These are phyloP conservation scores for Parastagonospora nodorum DNA, from an alignment of 2,329 filamentous ascomycete genomes.

Conservation along the genomic window DNA sequence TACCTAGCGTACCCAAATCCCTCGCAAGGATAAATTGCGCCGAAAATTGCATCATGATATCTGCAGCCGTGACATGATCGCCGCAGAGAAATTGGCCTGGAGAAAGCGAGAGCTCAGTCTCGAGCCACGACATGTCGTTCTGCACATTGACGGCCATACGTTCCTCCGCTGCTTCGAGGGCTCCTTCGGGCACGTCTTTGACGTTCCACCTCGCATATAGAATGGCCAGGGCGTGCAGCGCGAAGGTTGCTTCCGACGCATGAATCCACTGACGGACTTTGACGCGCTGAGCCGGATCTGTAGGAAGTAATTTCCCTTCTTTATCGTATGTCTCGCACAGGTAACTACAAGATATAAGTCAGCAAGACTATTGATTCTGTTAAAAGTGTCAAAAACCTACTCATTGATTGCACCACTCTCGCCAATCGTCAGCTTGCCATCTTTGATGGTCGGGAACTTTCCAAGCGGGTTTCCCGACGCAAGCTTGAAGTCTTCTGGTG, in stretches of 20 bases:
- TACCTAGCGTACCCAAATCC: slow-evolving; percentile 45
- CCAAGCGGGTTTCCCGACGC: slow-evolving; percentile 49
- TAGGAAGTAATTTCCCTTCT: slow-evolving; percentile 44
- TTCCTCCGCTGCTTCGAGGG: slow-evolving; percentile 44
- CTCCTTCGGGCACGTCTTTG: slow-evolving; percentile 30
- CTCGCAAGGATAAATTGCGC: slow-evolving; percentile 48
- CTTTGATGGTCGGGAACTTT: slow-evolving; percentile 53
- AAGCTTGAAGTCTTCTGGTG: slow-evolving; percentile 51
- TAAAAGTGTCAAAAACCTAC: slow-evolving; percentile 29
- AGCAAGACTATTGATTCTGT: neutral
- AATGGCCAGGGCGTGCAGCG: slow-evolving; percentile 52
- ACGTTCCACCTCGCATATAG: slow-evolving; percentile 53
- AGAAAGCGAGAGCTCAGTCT: slow-evolving; percentile 48
- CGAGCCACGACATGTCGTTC: slow-evolving; percentile 54
- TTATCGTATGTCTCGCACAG: slow-evolving; percentile 54
- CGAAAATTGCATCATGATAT: slow-evolving; percentile 54
- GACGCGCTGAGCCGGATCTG: slow-evolving; percentile 38
- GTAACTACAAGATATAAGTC: slow-evolving; percentile 42
- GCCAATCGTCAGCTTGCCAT: slow-evolving; percentile 47
- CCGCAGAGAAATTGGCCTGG: slow-evolving; percentile 49
- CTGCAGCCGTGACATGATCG: slow-evolving; percentile 49
- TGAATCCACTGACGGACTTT: slow-evolving; percentile 53
- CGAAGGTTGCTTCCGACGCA: slow-evolving; percentile 54
- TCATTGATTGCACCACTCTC: slow-evolving; percentile 56
- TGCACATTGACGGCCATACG: slow-evolving; percentile 50